Base-by-base conservation (phyloP, 2,329 filamentous ascomycete species). In the Aureobasidium vineae region DNA sequence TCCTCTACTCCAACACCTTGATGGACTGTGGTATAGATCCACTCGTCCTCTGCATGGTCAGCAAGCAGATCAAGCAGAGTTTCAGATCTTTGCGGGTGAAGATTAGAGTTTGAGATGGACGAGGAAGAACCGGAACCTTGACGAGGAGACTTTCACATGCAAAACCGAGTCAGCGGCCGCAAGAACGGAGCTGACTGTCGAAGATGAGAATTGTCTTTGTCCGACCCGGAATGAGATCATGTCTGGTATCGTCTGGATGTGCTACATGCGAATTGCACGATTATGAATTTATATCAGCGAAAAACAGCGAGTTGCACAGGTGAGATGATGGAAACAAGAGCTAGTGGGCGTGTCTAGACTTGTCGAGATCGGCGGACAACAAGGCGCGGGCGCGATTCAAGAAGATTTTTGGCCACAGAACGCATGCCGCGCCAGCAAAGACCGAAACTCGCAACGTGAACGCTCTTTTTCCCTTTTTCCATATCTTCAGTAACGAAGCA, bases 371-470 rank as follows among this genome's bases (percentile, higher is more conserved):
- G 45, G 15, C 59, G n/a, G 49, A 26, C 36, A 19, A 26, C 41
- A 31, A 43, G 54, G 56, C 40, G 40, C 56, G 56, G 56, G 41
- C n/a, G 43, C 36, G 56, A 61, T 28, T 61, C 57, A 49, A 15
- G 41, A 61, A 49, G 38, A 49, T 36, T 63, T 61, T 61, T 49
- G 57, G 31, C 56, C 43, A 40, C 49, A 26, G 33, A 63, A n/a
- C 59, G 47, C 60, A 63, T 31, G 60, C 45, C 57, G 57, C 57
- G 36, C 49, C 47, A 53, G 54, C 61, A 31, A 64, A 63, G 59
- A 50, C 59, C 33, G 43, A 63, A 63, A 41, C 31, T 50, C 45
- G 43, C 54, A 56, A 49, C 57, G 57, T 43, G 36, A 56, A 61
- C 41, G 57, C 57, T 61, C 31, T 63, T 63, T 63, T 63, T 49